Evolutionary conservation across 23 red algal species (phyloP), one percentile per base, ranked within the genome.

Genomic region (Gracilaria gracilis): DNA sequence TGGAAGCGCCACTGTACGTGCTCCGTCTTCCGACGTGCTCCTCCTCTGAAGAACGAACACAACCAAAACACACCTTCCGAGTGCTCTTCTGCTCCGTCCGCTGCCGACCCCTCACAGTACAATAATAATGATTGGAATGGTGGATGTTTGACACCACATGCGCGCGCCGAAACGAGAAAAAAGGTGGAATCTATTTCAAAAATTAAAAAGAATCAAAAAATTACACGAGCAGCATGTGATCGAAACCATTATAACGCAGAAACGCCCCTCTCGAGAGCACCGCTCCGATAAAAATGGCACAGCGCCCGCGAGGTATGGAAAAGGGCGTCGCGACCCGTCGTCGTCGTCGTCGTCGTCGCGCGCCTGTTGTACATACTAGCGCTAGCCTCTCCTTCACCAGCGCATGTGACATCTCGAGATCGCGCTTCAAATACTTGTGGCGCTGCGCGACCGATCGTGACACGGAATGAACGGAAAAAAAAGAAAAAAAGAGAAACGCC

Each of bases 61-160:
- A n/a, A n/a, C n/a, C n/a, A n/a, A n/a, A n/a, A n/a, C n/a, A n/a
- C n/a, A n/a, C n/a, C n/a, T n/a, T n/a, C n/a, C n/a, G n/a, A n/a
- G n/a, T n/a, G n/a, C n/a, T n/a, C n/a, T n/a, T n/a, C n/a, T n/a
- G n/a, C n/a, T n/a, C n/a, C n/a, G n/a, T n/a, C n/a, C n/a, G n/a
- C n/a, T n/a, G n/a, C n/a, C n/a, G n/a, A n/a, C n/a, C n/a, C n/a
- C n/a, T n/a, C n/a, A n/a, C n/a, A n/a, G n/a, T 46, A 46, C 5
- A 46, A 46, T 46, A 7, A 46, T 20, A 48, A 1, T 55, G 51
- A 62, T 62, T 62, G 59, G 59, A 62, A 62, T 62, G 59, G 59
- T 62, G 59, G 59, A 62, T 62, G 59, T 62, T 62, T 62, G 59
- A 25, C 21, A 20, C n/a, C n/a, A n/a, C n/a, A n/a, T n/a, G 42